Evolutionary conservation across 179 eudicot species (phyloP).

Genomic region (Silene vulgaris): DNA sequence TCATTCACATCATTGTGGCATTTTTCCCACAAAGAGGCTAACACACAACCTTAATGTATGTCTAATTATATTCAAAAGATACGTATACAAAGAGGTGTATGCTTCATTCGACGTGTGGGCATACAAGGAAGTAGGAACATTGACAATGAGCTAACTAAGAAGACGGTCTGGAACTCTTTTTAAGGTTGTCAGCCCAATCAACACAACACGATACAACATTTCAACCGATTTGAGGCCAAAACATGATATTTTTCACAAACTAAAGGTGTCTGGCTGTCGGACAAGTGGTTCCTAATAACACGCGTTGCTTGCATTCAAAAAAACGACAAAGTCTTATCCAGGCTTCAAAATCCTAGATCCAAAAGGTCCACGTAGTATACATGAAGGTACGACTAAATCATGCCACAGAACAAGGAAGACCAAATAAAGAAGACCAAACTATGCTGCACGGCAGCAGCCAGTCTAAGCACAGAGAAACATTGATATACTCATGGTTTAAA

Average conservation of each 20-base stretch:
- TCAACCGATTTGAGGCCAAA: background rate
- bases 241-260: background rate
- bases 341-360: slow-evolving; percentile 1
- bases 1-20: background rate
- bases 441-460: background rate
- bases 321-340: background rate
- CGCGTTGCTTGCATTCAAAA: background rate
- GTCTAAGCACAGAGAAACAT: background rate
- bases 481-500: background rate
- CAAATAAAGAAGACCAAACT: slow-evolving; percentile 2
- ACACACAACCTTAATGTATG: background rate
- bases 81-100: background rate
- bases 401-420: background rate
- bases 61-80: background rate
- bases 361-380: slow-evolving; percentile 11
- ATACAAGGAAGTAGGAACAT: background rate
- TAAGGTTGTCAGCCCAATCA: background rate
- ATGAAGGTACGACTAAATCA: background rate
- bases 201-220: background rate
- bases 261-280: background rate
- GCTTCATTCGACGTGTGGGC: slow-evolving; percentile 7
- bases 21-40: background rate
- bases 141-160: background rate
- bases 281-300: background rate
- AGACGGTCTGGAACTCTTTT: background rate